phyloP scores from a whole-genome alignment of 2,329 filamentous ascomycete genomes.

The Neonectria neomacrospora region DNA sequence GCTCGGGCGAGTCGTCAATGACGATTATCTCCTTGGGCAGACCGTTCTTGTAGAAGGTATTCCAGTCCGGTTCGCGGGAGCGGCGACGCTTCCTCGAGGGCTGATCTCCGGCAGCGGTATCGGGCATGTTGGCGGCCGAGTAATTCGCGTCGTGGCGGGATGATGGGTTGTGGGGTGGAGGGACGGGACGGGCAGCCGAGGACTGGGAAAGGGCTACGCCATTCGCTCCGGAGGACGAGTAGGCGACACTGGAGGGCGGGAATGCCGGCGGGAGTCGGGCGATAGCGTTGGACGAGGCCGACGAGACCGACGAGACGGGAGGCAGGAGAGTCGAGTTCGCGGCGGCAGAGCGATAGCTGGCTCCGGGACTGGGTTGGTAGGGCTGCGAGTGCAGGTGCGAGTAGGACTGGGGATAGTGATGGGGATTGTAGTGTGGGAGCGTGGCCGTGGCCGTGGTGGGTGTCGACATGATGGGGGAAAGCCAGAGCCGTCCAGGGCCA shows the following conservation, averaged over 20 bases:
- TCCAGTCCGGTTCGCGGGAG: constrained; percentile 78
- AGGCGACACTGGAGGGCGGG: constrained; percentile 46
- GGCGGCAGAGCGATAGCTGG: constrained; percentile 47
- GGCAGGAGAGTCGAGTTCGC: constrained; percentile 43
- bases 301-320: constrained; percentile 45
- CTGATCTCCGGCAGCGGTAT: constrained; percentile 47
- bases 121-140: constrained; percentile 41
- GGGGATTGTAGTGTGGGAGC: constrained; percentile 74
- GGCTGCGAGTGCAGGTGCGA: constrained; percentile 53
- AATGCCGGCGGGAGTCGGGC: constrained; percentile 42
- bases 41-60: constrained; percentile 84
- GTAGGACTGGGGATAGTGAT: constrained; percentile 69
- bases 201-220: constrained; percentile 47
- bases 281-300: constrained; percentile 39
- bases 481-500: constrained; percentile 42
- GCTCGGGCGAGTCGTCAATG: constrained; percentile 78
- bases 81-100: constrained; percentile 64
- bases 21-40: constrained; percentile 87
- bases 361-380: constrained; percentile 43
- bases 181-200: constrained; percentile 43
- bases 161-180: constrained; percentile 47
- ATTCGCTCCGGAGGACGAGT: constrained; percentile 48
- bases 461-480: constrained; percentile 73
- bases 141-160: constrained; percentile 44
- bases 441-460: constrained; percentile 81